phyloP scores from a whole-genome alignment of 2,329 filamentous ascomycete genomes.

The Aspergillus amoenus region DNA sequence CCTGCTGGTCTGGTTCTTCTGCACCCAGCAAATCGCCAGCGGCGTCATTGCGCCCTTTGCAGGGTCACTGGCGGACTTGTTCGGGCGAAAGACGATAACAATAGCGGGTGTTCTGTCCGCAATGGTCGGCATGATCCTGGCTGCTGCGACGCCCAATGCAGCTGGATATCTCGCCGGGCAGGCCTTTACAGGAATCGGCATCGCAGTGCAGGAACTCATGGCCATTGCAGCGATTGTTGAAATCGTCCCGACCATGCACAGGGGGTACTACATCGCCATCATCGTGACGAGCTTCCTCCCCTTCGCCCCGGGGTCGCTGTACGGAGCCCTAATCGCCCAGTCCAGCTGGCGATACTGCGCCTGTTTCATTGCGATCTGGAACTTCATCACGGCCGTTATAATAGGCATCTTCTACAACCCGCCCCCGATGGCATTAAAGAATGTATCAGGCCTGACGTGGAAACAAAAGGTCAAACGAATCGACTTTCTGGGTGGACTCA shows the following conservation, averaged over 20 bases:
- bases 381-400: not conserved
- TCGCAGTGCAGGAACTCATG: constrained; percentile 7
- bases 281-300: constrained; percentile 8
- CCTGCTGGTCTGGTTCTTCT: constrained; percentile 3
- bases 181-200: constrained; percentile 1
- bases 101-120: not conserved
- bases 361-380: constrained; percentile 4
- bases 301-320: constrained; percentile 3
- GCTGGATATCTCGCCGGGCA: constrained; percentile 3
- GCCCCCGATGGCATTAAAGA: not conserved
- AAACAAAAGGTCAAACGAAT: not conserved
- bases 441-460: not conserved
- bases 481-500: not conserved
- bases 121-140: constrained; percentile 4
- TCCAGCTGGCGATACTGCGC: constrained; percentile 6
- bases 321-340: not conserved
- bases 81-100: constrained; percentile 1
- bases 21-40: not conserved
- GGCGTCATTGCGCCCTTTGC: constrained; percentile 3
- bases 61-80: not conserved
- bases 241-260: constrained; percentile 1
- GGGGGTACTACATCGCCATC: constrained; percentile 3
- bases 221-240: constrained; percentile 4
- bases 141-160: not conserved
- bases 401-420: constrained; percentile 1